Conservation (phyloP, 139 green algal genomes). For the Tetraselmis chui region DNA sequence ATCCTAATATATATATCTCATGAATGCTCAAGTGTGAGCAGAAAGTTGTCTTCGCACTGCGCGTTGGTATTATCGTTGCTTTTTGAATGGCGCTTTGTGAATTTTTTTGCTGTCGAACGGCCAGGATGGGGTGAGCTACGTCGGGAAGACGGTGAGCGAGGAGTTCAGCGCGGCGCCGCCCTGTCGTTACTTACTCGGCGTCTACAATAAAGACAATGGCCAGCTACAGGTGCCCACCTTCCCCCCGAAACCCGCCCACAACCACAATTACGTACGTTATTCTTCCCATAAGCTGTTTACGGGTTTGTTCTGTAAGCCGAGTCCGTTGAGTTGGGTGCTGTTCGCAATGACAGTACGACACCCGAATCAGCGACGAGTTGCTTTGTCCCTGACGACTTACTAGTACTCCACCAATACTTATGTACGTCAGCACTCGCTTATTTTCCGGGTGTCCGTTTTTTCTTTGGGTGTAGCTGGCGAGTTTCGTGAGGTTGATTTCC, state of each 20-base stretch:
- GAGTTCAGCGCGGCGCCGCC: not conserved
- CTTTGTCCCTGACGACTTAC: not conserved
- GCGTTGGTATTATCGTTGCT: not conserved
- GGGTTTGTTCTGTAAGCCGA: too few species aligned
- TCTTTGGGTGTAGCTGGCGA: too few species aligned
- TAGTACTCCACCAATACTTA: not conserved
- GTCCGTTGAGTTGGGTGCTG: not conserved
- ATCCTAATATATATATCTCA: not conserved
- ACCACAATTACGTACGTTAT: too few species aligned
- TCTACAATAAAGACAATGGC: not conserved
- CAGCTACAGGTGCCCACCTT: not conserved
- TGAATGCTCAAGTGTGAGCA: not conserved
- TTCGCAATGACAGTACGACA: not conserved
- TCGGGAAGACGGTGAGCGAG: not conserved
- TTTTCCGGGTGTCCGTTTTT: too few species aligned
- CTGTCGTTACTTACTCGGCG: not conserved
- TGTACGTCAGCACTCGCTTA: not conserved
- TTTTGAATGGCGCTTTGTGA: not conserved
- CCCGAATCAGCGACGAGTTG: not conserved
- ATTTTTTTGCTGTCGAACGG: not conserved
- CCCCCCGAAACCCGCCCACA: too few species aligned
- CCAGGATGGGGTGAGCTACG: not conserved
- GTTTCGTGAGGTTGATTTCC: too few species aligned
- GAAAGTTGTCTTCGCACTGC: not conserved
- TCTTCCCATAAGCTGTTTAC: too few species aligned